Percentiles rank a stretch among this genome's conserved stretches.
phyloP scores from a whole-genome alignment of 2,329 filamentous ascomycete species.

The Talaromyces atroroseus region DNA sequence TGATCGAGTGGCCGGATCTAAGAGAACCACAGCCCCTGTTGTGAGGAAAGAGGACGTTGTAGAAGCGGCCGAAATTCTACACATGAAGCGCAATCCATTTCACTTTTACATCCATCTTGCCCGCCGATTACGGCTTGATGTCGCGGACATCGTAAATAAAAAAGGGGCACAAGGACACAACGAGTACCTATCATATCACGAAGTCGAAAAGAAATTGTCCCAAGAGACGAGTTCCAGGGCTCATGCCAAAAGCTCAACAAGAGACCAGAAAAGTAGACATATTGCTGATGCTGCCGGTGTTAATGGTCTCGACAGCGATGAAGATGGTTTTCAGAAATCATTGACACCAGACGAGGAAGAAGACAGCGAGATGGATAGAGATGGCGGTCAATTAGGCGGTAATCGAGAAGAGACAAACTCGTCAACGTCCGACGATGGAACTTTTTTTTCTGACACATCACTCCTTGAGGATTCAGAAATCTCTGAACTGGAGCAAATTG shows the following conservation, averaged over 20 bases:
- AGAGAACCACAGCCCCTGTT: not conserved
- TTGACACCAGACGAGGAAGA: not conserved
- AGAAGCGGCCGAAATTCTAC: constrained; percentile 35
- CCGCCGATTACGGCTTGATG: constrained; percentile 48
- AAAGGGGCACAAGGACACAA: constrained; percentile 19
- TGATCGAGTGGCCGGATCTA: constrained; percentile 3
- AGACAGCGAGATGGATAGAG: not conserved
- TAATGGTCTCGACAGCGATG: not conserved
- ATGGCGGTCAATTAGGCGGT: constrained; percentile 8
- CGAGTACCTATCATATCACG: constrained; percentile 32
- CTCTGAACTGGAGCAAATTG: not conserved
- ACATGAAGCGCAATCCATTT: constrained; percentile 40
- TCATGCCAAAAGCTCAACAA: not conserved
- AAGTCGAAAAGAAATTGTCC: constrained; percentile 39
- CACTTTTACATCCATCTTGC: constrained; percentile 50
- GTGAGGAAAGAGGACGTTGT: constrained; percentile 30
- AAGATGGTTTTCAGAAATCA: not conserved
- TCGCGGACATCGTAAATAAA: constrained; percentile 39
- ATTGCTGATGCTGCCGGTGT: not conserved
- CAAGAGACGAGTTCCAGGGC: constrained; percentile 7
- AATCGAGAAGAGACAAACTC: not conserved
- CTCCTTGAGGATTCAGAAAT: not conserved
- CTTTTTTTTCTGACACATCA: not conserved
- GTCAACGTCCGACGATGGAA: not conserved
- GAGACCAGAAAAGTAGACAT: not conserved